phyloP scores from a whole-genome alignment of 2,329 filamentous ascomycete genomes.

The Paecilomyces formosus region DNA sequence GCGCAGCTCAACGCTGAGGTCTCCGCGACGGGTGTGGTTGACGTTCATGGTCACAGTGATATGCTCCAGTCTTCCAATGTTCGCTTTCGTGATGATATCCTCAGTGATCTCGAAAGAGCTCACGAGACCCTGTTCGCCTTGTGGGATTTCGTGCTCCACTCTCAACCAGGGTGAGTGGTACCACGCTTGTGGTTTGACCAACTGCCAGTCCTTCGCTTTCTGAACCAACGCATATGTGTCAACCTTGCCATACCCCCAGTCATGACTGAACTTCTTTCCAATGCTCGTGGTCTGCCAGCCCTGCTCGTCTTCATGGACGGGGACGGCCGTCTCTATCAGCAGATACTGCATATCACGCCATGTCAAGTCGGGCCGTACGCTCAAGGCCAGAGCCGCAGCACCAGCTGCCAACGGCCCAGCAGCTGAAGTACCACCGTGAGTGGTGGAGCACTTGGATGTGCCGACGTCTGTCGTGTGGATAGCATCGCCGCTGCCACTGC shows the following conservation, averaged over 20 bases:
- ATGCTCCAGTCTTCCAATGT: constrained; percentile 82
- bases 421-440: constrained; percentile 92
- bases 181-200: constrained; percentile 94
- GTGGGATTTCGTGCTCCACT: constrained; percentile 75
- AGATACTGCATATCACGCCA: constrained; percentile 97
- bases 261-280: constrained; percentile 85
- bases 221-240: constrained; percentile 83
- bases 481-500: constrained; percentile 77
- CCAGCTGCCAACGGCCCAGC: constrained; percentile 89
- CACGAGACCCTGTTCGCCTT: constrained; percentile 71
- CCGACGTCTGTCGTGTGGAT: constrained; percentile 98
- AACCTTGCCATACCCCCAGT: constrained; percentile 91
- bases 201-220: constrained; percentile 73
- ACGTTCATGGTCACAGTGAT: constrained; percentile 98
- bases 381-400: constrained; percentile 80
- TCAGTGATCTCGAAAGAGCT: constrained; percentile 75
- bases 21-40: constrained; percentile 76
- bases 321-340: constrained; percentile 74
- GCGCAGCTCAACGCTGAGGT: constrained; percentile 83
- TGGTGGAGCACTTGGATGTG: constrained; percentile 64
- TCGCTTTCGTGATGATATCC: constrained; percentile 72
- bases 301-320: constrained; percentile 63
- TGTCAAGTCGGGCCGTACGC: constrained; percentile 74
- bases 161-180: constrained; percentile 89
- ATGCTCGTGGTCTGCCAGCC: constrained; percentile 77